Evolutionary conservation across 306 rosid genomes (phyloP).

Genomic region (Cucumis cinereus): DNA sequence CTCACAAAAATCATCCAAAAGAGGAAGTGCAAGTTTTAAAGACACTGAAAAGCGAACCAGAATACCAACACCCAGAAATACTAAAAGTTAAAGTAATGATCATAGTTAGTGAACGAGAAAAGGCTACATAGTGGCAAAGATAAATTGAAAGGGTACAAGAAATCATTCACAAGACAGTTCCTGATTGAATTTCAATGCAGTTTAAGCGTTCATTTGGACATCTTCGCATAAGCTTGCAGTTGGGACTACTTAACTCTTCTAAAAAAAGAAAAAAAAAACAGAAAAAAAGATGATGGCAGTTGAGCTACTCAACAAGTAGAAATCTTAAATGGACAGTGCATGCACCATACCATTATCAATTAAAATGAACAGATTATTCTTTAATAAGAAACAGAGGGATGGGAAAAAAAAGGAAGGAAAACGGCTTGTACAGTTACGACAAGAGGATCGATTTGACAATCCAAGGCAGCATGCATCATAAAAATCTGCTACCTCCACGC

Average conservation of each 20-base stretch:
- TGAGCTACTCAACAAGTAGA: neutral
- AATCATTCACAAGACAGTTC: neutral
- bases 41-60: neutral
- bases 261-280: neutral
- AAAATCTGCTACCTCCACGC: neutral
- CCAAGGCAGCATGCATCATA: slow-evolving; percentile 1
- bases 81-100: neutral
- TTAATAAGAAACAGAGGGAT: neutral
- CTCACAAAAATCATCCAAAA: neutral
- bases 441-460: slow-evolving; percentile 4
- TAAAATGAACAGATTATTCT: neutral
- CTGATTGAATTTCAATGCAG: neutral
- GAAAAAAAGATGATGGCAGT: neutral
- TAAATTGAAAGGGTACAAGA: neutral
- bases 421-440: neutral
- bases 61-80: neutral
- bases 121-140: neutral
- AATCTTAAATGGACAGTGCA: neutral
- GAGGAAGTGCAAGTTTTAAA: neutral
- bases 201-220: neutral
- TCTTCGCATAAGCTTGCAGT: neutral
- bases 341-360: slow-evolving; percentile 5
- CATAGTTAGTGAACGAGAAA: neutral
- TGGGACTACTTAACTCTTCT: slow-evolving; percentile 3
- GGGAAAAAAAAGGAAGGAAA: no score